Evolutionary conservation across 2,329 filamentous ascomycete genomes (phyloP), one percentile per base, ranked within the genome.

Genomic region (Aspergillus fischeri): DNA sequence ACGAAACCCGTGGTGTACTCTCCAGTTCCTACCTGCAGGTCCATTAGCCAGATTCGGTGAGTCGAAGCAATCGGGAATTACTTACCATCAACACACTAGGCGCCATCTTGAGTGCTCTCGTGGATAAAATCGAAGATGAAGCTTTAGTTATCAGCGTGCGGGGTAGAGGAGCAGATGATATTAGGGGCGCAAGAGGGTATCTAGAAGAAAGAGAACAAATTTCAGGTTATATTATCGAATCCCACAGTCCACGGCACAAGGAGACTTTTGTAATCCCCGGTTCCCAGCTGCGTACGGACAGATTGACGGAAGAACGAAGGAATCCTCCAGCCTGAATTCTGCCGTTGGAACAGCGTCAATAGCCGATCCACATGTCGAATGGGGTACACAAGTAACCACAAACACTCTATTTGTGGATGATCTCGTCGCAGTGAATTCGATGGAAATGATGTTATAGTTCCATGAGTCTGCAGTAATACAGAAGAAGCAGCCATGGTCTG

Each of bases 1-100:
- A 96, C 92, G 67, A 94, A 97, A 57, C 92, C 92, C 47, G 93
- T 97, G 67, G 93, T 97, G 82, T 97, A 97, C 82, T 97, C 92
- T 69, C 92, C 93, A 10, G 92, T 96, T 63, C 92, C 92, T 58
- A 96, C 85, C 89, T 87, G 59, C 51, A 17, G 42, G 63, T 41
- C 62, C 54, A 45, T 59, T 51, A 45, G 50, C 52, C 17, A 17
- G 7, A 17, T 17, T 1, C 32, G 24, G 10, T 41, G 32, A 51
- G 53, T 62, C 53, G 63, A 27, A 25, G 49, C n/a, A 21, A 27
- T 35, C 14, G 32, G 21, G 51, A 52, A 4, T 17, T 8, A 69
- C 78, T 70, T 67, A 86, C 86, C 86, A 89, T 89, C 71, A 89
- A 79, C 64, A 89, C 86, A 65, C 84, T 87, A 63, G 84, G 82